These are phyloP conservation scores for Pelargonium cotyledonis DNA, from an alignment of 441 rosid species.

Conservation along the genomic window DNA sequence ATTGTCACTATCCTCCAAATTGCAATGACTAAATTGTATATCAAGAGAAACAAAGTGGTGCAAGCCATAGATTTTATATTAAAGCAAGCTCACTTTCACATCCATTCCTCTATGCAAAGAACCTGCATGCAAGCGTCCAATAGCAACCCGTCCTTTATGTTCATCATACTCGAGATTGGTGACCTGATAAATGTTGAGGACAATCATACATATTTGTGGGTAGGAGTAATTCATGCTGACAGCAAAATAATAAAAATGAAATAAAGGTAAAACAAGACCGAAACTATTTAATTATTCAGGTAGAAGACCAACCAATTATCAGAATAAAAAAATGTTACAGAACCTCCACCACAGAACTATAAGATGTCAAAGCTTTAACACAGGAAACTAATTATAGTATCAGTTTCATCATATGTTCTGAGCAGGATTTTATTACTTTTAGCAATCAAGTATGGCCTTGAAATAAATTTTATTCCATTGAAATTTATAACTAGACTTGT, in stretches of 20 bases:
- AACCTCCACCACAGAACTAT: not conserved
- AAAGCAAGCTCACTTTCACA: conserved; percentile 54
- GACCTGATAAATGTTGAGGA: conserved; percentile 37
- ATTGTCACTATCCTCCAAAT: not conserved
- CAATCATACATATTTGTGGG: conserved; percentile 13
- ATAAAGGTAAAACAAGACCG: conserved; percentile 7
- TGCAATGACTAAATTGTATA: not conserved
- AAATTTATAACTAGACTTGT: not conserved
- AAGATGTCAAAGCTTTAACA: not conserved
- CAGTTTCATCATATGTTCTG: not conserved
- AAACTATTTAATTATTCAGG: not conserved
- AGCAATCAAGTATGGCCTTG: not conserved
- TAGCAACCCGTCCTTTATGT: conserved; percentile 96
- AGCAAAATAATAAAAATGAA: conserved; percentile 11
- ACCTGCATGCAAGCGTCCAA: conserved; percentile 94
- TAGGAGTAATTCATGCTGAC: conserved; percentile 4
- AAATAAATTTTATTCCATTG: not conserved
- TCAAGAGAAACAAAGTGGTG: not conserved
- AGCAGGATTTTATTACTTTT: not conserved
- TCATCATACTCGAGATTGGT: conserved; percentile 94
- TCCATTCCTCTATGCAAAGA: conserved; percentile 76
- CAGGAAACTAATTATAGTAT: not conserved
- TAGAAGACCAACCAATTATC: not conserved
- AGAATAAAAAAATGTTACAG: not conserved
- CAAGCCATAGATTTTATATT: not conserved